Conservation (phyloP, 1,139 yeast species). For the Debaryomycetaceae sp. region DNA sequence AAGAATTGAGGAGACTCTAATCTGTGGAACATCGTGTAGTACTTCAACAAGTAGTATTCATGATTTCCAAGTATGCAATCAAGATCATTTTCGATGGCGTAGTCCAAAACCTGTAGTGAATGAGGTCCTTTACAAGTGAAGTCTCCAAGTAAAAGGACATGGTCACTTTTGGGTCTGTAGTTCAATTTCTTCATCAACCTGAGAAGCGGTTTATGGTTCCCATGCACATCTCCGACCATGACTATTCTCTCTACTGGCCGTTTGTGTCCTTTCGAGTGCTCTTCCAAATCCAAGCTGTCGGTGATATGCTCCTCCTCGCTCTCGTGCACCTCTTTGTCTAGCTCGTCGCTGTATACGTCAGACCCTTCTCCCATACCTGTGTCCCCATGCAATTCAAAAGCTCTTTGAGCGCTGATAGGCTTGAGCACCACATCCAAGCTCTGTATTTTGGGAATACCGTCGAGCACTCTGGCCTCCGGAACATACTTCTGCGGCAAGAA, state of each 20-base stretch:
- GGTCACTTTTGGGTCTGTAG: conserved; percentile 48
- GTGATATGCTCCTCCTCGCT: conserved; percentile 3
- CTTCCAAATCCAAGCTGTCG: conserved; percentile 4
- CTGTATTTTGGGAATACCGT: conserved; percentile 24
- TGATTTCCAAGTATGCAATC: conserved; percentile 88
- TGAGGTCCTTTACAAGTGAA: conserved; percentile 83
- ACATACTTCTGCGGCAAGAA: conserved; percentile 33
- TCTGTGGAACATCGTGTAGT: conserved; percentile 59
- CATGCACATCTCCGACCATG: conserved; percentile 87
- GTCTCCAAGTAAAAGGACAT: conserved; percentile 76
- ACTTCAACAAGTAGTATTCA: conserved; percentile 61
- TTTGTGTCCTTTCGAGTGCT: conserved; percentile 1
- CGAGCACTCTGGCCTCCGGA: conserved; percentile 28
- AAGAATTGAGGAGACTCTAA: conserved; percentile 30
- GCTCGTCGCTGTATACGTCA: not conserved
- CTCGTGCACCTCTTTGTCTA: not conserved
- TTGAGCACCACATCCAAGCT: conserved; percentile 21
- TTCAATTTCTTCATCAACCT: conserved; percentile 46
- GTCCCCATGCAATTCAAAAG: conserved; percentile 13
- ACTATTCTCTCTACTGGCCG: conserved; percentile 45
- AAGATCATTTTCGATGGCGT: conserved; percentile 54
- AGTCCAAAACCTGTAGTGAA: conserved; percentile 66
- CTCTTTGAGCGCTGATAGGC: conserved; percentile 19
- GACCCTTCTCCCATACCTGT: not conserved
- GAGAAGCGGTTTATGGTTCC: conserved; percentile 56